Conservation (phyloP, 2,329 filamentous ascomycete species). For the Diaporthe longicolla region DNA sequence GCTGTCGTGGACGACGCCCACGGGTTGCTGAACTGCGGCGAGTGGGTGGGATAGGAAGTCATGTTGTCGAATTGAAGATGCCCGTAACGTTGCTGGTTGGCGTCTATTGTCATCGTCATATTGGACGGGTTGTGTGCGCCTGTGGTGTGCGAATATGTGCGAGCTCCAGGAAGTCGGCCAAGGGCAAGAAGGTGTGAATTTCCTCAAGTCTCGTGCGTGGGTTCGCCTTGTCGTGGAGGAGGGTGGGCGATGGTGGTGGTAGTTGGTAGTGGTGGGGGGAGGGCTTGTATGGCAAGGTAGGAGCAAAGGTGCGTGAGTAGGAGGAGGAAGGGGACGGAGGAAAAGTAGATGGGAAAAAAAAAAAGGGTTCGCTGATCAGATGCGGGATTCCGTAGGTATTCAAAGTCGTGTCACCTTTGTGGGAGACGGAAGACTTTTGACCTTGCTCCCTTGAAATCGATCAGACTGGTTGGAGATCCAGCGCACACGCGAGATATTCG, state of each 20-base stretch:
- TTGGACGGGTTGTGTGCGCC: conserved; percentile 53
- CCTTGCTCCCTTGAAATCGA: conserved; percentile 31
- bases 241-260: not conserved
- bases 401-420: conserved; percentile 57
- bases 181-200: not conserved
- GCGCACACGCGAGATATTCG: conserved; percentile 50
- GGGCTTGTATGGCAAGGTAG: conserved; percentile 29
- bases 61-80: conserved; percentile 85
- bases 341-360: not conserved
- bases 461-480: conserved; percentile 51
- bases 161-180: conserved; percentile 42
- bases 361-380: conserved; percentile 65
- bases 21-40: conserved; percentile 89
- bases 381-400: conserved; percentile 62
- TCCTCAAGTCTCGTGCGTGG: conserved; percentile 46
- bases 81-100: conserved; percentile 85
- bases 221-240: conserved; percentile 33
- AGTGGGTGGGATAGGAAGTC: conserved; percentile 74
- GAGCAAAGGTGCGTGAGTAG: conserved; percentile 26
- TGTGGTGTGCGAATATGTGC: conserved; percentile 40
- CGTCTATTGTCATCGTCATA: conserved; percentile 97
- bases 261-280: not conserved
- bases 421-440: conserved; percentile 46
- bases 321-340: no score
- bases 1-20: conserved; percentile 77